Conservation (phyloP, 176 grass and related monocot genomes). For the Bonia amplexicaulis region DNA sequence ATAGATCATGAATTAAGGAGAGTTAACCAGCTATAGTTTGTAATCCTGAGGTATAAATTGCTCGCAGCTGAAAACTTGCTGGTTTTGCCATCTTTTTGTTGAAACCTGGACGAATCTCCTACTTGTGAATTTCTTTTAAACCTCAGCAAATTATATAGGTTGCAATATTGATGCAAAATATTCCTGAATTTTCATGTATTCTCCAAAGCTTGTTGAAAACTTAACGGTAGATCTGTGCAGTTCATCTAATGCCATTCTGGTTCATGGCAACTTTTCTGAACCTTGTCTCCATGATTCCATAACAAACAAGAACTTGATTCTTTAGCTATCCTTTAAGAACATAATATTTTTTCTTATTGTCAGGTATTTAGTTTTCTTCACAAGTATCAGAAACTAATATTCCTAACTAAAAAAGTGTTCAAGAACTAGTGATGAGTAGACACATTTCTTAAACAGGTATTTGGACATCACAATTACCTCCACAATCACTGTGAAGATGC, state of each 20-base stretch:
- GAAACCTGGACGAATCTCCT: not conserved
- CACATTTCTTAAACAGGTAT: conserved; percentile 64
- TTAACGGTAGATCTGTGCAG: not conserved
- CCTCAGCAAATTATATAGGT: not conserved
- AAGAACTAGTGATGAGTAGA: conserved; percentile 22
- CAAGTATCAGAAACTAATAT: not conserved
- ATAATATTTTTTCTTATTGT: not conserved
- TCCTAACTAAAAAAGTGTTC: not conserved
- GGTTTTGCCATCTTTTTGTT: not conserved
- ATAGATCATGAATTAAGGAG: not conserved
- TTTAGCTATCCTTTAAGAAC: not conserved
- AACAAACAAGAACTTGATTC: not conserved
- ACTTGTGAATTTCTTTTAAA: conserved; percentile 1
- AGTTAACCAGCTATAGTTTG: not conserved
- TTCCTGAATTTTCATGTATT: not conserved
- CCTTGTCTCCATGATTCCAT: not conserved
- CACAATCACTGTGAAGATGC: conserved; percentile 55
- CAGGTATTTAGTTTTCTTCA: not conserved
- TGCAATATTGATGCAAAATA: not conserved
- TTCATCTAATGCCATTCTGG: not conserved
- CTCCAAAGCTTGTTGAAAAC: not conserved
- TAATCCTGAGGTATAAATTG: not conserved
- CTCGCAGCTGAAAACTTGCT: not conserved
- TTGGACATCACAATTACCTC: conserved; percentile 50
- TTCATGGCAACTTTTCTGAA: not conserved